Base-by-base conservation (phyloP, 768 basidiomycete species). In the Mycena haematopus region DNA sequence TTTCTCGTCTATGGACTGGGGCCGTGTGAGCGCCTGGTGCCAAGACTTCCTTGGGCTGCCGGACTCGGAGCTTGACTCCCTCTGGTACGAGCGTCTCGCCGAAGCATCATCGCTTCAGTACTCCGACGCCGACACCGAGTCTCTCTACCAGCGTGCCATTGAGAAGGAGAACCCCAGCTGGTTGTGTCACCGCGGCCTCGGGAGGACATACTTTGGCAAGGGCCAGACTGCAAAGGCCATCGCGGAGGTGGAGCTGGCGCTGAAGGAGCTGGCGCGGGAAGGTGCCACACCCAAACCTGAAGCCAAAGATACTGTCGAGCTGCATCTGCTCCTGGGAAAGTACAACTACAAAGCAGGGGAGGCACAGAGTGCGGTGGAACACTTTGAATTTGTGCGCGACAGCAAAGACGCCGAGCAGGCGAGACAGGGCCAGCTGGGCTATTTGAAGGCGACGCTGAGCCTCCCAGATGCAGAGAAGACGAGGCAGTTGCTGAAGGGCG, bases 71-170 rank as follows among this genome's bases (percentile, higher is more conserved):
- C 47, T 49, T 25, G 19, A 49, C 25, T 49, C 47, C 27, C 47
- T 49, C 15, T 49, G 47, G 47, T 49, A 49, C 47, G 47, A 49
- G 47, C 47, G 47, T 17, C 19, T 49, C 6, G 47, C 47, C 47
- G 27, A 6, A 25, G 47, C 47, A 15, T 13, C 47, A 15, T 49
- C 17, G 6, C 19, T 6, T 2, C 47, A 9, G 29, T 9, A 19
- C 9, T 19, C 6, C 47, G 29, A 49, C 19, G 2, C 47, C 19
- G 27, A 49, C 29, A 49, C 47, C 1, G 47, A 29, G 17, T 49
- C 47, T 29, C 47, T 49, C 25, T 49, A 49, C 27, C 47, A 49
- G 19, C 8, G 47, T 15, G 47, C 47, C 29, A 10, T 49, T 29
- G 47, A 49, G 19, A 49, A 49, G 47, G 47, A 49, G 9, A 29